Base-by-base conservation (phyloP, 2,329 filamentous ascomycete species). In the Furcasterigmium furcatum region DNA sequence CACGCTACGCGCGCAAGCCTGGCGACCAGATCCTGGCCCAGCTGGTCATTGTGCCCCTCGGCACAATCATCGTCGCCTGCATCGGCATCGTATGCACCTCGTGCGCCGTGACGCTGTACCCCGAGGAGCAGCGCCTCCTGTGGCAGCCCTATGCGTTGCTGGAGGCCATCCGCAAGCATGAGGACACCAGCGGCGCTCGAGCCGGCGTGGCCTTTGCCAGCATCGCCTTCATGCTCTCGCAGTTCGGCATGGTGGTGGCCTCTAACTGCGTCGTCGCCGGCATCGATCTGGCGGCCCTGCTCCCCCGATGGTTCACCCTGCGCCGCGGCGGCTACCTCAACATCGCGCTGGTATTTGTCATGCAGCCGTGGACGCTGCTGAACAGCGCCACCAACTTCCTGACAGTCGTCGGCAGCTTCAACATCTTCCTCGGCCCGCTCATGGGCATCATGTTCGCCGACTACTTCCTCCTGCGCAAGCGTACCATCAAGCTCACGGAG, bases 391-490 rank as follows among this genome's bases (percentile, higher is more conserved):
- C 52, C 3, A 55, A 50, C 19, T 58, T 58, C 48, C 47, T 52
- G 20, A 52, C 50, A 7, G 55, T 58, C 45, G 41, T 58, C 13
- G 50, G 51, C 9, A 57, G 55, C 20, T 58, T 59, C 38, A 46
- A 51, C 30, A 55, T 67, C 35, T 66, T 66, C 51, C 51, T 66
- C 18, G 60, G 61, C 20, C 59, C 60, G 2, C 48, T 64, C 19
- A 61, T 60, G 19, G 63, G 59, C 4, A 55, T 65, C 10, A 63
- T 65, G 59, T 57, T 62, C 21, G 46, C 54, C 19, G 61, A 65
- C 47, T 58, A 57, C 54, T 58, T 60, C 52, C 38, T 66, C 29
- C 25, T 67, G 7, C 60, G 62, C n/a, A 59, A 56, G 32, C 55
- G 58, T 20, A 60, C 59, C 19, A 52, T 65, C 30, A 63, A 66